Conservation (phyloP, 2,329 filamentous ascomycete genomes). For the Pestalotiopsis sp. region DNA sequence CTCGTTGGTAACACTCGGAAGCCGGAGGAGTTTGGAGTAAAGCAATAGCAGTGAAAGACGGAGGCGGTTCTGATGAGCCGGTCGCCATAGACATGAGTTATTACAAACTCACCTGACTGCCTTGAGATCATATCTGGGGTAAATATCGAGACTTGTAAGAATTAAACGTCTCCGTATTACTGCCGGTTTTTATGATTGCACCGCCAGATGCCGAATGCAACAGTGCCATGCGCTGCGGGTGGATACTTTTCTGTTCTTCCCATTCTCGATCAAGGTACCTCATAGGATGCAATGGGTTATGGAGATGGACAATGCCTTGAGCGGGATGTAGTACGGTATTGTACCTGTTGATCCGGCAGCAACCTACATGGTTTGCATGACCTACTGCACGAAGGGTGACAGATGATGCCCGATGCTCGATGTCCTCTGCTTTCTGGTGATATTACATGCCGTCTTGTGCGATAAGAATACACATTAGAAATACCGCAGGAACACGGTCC, state of each 20-base stretch:
- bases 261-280: neutral
- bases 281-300: neutral
- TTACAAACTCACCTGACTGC: neutral
- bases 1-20: neutral
- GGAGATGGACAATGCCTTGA: neutral
- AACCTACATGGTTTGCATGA: neutral
- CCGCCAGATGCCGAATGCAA: neutral
- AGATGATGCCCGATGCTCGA: too few relatives aligned
- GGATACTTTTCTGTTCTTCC: neutral
- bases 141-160: neutral
- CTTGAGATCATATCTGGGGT: neutral
- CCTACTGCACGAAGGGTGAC: neutral
- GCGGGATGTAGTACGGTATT: neutral
- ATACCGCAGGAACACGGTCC: neutral
- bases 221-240: conserved; percentile 1
- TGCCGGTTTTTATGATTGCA: neutral
- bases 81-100: too few relatives aligned
- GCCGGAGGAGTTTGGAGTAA: neutral
- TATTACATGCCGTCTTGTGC: neutral
- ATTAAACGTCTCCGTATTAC: too few relatives aligned
- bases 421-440: neutral
- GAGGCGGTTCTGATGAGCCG: neutral
- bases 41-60: neutral
- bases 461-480: neutral
- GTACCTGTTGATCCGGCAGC: neutral